Conservation (phyloP, 2,329 filamentous ascomycete genomes). For the Aspergillus sp. region DNA sequence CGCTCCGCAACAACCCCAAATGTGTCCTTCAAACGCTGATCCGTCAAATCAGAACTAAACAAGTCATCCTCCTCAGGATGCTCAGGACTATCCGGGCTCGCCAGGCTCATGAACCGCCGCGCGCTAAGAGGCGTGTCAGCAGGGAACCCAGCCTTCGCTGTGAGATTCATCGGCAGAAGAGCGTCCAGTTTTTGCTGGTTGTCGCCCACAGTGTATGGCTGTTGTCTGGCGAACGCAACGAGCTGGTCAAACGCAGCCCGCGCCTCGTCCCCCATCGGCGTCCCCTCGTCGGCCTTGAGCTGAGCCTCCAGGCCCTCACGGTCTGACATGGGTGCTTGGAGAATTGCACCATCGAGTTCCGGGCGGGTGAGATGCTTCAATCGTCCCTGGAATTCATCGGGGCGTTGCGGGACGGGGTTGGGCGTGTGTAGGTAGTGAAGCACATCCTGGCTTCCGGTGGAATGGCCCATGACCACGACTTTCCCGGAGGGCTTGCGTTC, state of each 20-base stretch:
- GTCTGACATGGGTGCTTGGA: slow-evolving; percentile 76
- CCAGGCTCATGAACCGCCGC: slow-evolving; percentile 52
- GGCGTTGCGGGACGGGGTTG: slow-evolving; percentile 28
- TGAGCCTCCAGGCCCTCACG: slow-evolving; percentile 53
- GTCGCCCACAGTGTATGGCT: slow-evolving; percentile 16
- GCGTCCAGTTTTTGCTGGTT: slow-evolving; percentile 13
- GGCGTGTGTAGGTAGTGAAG: slow-evolving; percentile 54
- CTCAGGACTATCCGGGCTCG: slow-evolving; percentile 45
- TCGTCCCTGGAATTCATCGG: slow-evolving; percentile 20
- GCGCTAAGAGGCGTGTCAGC: slow-evolving; percentile 46
- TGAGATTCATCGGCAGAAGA: slow-evolving; percentile 30
- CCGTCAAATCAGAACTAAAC: slow-evolving; percentile 71
- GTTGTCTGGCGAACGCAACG: slow-evolving; percentile 25
- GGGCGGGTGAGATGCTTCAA: slow-evolving; percentile 38
- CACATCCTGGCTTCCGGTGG: slow-evolving; percentile 62
- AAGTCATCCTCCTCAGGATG: slow-evolving; percentile 71
- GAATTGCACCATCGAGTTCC: slow-evolving; percentile 63
- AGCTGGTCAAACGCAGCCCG: slow-evolving; percentile 27
- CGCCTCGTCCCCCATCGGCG: slow-evolving; percentile 10
- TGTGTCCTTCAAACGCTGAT: slow-evolving; percentile 51
- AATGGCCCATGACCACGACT: slow-evolving; percentile 63
- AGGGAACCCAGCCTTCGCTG: slow-evolving; percentile 24
- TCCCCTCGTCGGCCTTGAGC: slow-evolving; percentile 7
- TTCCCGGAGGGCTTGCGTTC: slow-evolving; percentile 38
- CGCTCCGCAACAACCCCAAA: slow-evolving; percentile 51